phyloP scores from a whole-genome alignment of 208 protist genomes.

The Wallacemonas rigidus region DNA sequence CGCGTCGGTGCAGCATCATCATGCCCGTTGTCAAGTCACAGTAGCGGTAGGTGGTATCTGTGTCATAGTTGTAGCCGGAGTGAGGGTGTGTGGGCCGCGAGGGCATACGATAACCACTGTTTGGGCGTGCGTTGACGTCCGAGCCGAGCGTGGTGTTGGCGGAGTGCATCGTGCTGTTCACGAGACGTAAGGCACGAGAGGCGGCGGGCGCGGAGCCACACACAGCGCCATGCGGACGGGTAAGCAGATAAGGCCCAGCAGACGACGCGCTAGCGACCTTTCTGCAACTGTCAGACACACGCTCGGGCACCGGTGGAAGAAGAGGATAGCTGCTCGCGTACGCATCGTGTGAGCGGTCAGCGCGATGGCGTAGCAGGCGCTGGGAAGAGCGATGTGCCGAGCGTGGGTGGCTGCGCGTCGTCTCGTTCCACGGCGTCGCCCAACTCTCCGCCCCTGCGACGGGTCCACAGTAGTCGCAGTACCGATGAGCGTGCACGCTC shows the following conservation, averaged over 20 bases:
- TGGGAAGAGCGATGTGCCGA: background rate
- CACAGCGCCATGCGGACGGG: background rate
- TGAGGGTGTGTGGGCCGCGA: constrained; percentile 2
- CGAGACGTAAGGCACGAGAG: constrained; percentile 2
- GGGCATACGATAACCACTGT: constrained; percentile 13
- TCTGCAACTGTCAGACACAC: no score
- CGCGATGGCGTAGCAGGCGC: constrained; percentile 1
- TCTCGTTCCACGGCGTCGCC: constrained; percentile 10
- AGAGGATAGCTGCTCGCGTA: background rate
- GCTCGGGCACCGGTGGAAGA: background rate
- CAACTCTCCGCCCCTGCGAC: constrained; percentile 7
- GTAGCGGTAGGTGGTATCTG: constrained; percentile 27
- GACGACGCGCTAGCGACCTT: background rate
- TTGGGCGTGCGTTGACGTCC: background rate
- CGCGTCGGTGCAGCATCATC: constrained; percentile 28
- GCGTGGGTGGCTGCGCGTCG: background rate
- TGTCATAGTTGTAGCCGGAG: constrained; percentile 12
- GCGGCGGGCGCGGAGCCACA: constrained; percentile 6
- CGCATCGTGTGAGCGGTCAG: background rate
- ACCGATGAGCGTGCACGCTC: constrained; percentile 6
- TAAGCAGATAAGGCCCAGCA: background rate
- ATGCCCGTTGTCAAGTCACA: constrained; percentile 22
- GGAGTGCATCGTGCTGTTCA: background rate
- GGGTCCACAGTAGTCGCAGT: constrained; percentile 18
- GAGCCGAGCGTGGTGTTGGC: background rate